Conservation (phyloP, 352 stramenopile genomes). For the Phytophthora pseudosyringae region DNA sequence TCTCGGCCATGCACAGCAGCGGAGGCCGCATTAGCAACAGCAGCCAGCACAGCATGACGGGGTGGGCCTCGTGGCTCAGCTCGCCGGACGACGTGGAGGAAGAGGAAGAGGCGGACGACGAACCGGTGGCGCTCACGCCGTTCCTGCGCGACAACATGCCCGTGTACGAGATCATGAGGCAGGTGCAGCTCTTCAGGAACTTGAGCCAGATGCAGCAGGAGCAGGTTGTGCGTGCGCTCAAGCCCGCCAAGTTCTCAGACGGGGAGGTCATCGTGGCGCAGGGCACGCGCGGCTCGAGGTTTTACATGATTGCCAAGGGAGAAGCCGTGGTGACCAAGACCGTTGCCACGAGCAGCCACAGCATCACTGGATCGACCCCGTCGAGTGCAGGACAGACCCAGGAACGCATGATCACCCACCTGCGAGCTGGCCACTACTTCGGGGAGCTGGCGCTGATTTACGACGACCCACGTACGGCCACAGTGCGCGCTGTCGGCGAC, state of each 20-base stretch:
- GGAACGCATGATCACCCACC: slow-evolving; percentile 88
- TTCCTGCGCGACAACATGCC: slow-evolving; percentile 88
- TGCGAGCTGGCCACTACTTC: slow-evolving; percentile 94
- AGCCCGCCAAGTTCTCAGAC: slow-evolving; percentile 86
- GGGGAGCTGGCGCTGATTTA: slow-evolving; percentile 93
- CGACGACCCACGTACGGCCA: slow-evolving; percentile 87
- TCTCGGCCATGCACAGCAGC: slow-evolving; percentile 45
- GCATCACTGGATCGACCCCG: slow-evolving; percentile 38
- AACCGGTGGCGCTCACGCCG: slow-evolving; percentile 68
- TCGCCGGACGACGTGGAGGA: slow-evolving; percentile 70
- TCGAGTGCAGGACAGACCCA: slow-evolving; percentile 49
- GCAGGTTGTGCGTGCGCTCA: slow-evolving; percentile 85
- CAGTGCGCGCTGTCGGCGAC: slow-evolving; percentile 77
- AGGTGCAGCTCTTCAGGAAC: slow-evolving; percentile 89
- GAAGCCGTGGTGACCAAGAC: slow-evolving; percentile 89
- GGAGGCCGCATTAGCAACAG: slow-evolving; percentile 51
- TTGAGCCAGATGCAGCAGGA: slow-evolving; percentile 89
- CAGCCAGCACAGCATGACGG: slow-evolving; percentile 67
- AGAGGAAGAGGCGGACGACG: slow-evolving; percentile 70
- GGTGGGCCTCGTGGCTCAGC: slow-evolving; percentile 70
- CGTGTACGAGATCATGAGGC: slow-evolving; percentile 89
- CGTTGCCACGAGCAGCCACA: slow-evolving; percentile 39
- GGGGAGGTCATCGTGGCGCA: slow-evolving; percentile 88
- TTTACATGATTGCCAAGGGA: slow-evolving; percentile 92
- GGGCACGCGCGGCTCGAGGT: slow-evolving; percentile 80